These are phyloP conservation scores for Aureobasidium uvarum DNA, from an alignment of 2,329 filamentous ascomycete species.

Conservation along the genomic window DNA sequence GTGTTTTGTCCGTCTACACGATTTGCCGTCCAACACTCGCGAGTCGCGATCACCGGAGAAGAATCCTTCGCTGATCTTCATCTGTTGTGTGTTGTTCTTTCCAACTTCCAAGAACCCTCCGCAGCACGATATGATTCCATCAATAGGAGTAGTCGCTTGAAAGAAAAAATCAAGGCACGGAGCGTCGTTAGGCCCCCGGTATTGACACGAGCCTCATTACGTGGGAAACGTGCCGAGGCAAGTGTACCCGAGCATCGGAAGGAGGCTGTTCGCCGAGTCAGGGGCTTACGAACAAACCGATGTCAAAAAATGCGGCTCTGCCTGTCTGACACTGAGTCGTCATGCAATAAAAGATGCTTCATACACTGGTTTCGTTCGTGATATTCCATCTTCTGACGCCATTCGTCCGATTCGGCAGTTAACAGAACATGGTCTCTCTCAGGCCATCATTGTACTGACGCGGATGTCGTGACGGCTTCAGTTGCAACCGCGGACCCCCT, in stretches of 20 bases:
- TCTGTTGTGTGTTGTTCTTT: background rate
- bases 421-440: too few relatives aligned
- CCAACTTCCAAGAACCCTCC: conserved; percentile 3
- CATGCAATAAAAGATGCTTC: too few relatives aligned
- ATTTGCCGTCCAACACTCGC: background rate
- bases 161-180: conserved; percentile 8
- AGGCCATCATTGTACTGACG: conserved; percentile 7
- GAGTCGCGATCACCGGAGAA: background rate
- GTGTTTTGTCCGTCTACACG: conserved; percentile 2
- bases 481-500: background rate
- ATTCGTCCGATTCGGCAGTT: background rate
- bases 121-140: background rate
- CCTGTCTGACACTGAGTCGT: background rate
- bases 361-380: too few relatives aligned
- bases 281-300: background rate
- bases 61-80: conserved; percentile 9
- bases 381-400: too few relatives aligned
- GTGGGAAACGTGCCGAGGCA: background rate
- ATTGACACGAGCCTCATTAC: conserved; percentile 20
- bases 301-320: background rate
- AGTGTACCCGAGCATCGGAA: conserved; percentile 1
- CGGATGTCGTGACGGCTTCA: background rate
- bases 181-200: background rate
- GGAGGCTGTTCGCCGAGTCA: background rate
- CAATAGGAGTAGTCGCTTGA: conserved; percentile 4